Evolutionary conservation across 257 asterid genomes (phyloP).

Genomic region (Solanum peruvianum): DNA sequence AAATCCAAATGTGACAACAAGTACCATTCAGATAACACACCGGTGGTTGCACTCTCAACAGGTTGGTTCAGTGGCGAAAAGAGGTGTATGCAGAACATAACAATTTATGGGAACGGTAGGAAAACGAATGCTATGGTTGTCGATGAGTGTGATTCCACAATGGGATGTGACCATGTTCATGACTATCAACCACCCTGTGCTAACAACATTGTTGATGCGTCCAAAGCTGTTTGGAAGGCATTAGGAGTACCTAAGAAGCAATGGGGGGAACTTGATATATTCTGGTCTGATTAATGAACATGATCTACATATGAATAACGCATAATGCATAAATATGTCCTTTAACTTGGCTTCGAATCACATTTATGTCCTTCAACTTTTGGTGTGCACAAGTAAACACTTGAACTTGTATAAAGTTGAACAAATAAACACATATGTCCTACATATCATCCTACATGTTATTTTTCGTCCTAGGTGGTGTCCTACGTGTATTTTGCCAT

Average conservation of each 20-base stretch:
- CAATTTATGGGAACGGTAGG: constrained; percentile 20
- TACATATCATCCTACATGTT: too few species aligned
- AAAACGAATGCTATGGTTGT: constrained; percentile 34
- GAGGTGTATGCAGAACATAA: constrained; percentile 22
- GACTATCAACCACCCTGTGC: constrained; percentile 14
- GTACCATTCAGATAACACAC: constrained; percentile 25
- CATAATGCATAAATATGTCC: too few species aligned
- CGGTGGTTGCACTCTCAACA: constrained; percentile 28
- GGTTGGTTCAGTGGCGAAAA: constrained; percentile 29
- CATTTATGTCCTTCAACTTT: too few species aligned
- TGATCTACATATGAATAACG: not conserved
- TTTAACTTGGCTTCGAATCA: too few species aligned
- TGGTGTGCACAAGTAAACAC: too few species aligned
- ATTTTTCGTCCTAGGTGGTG: too few species aligned
- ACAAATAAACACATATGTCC: too few species aligned
- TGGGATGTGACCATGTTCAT: constrained; percentile 10
- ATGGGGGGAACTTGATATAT: not conserved
- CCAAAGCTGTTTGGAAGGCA: constrained; percentile 24
- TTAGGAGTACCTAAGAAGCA: constrained; percentile 6
- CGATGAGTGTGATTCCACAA: constrained; percentile 20
- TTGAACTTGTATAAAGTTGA: too few species aligned
- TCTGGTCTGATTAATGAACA: constrained; percentile 3
- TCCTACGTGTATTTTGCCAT: too few species aligned
- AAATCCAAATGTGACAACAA: constrained; percentile 27
- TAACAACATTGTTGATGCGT: constrained; percentile 16